Base-by-base conservation (phyloP, 2,329 filamentous ascomycete species). In the Colletotrichum endophyticum region DNA sequence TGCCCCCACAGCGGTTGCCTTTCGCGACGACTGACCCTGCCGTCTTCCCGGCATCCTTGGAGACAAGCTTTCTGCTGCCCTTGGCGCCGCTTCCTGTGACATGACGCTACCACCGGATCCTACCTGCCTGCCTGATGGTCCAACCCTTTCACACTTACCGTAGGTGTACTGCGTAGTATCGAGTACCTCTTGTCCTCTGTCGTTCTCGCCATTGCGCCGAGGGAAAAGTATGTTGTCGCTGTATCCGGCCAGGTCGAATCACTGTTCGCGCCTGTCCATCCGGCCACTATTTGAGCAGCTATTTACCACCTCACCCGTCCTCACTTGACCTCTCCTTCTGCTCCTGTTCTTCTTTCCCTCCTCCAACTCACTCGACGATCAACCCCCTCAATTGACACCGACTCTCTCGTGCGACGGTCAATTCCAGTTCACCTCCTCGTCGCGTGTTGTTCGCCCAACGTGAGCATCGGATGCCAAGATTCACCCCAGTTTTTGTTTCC, bases 41-140 rank as follows among this genome's bases (percentile, higher is more conserved):
- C 75, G 61, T 76, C 59, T 76, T 75, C 62, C 75, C 75, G 72
- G 75, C 75, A 74, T 74, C 74, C 71, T 72, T 75, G 67, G 72
- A 77, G 75, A 75, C 75, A 77, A 77, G 75, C 75, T 77, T 77
- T 77, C 63, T 72, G 36, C 34, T 76, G 66, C 56, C 44, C 67
- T 77, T 75, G 30, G 66, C 75, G 72, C 75, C 39, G 32, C n/a
- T 68, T 56, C 53, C 66, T 71, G 27, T 76, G 67, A 71, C 75
- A 75, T 67, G 57, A 75, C 72, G 56, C 73, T 28, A 70, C 59
- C 67, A 57, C 59, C 44, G 61, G 15, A 66, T 53, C 49, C 49
- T 69, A 59, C 49, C 44, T 59, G 22, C 63, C 36, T 53, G 27
- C 36, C 34, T 49, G 36, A 8, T 19, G 36, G 28, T 27, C 63